Evolutionary conservation across 108 stramenopile species (phyloP).

Genomic region (Cafeteria roenbergensis): DNA sequence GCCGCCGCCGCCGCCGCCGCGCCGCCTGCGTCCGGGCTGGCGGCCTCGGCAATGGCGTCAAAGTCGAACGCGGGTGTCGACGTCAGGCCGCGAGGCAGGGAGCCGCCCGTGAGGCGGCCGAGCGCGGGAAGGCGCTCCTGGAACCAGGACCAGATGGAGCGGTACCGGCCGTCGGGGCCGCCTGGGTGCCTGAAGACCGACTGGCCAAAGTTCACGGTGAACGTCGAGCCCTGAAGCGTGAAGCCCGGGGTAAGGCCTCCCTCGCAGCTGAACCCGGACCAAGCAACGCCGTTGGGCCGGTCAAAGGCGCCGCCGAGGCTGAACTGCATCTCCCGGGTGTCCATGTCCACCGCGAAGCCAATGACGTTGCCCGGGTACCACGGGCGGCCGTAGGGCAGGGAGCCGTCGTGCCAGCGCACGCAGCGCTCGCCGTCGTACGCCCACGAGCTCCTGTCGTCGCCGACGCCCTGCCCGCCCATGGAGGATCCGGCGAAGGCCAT

Average conservation of each 20-base stretch:
- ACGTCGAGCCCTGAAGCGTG: not conserved
- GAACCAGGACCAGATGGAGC: not conserved
- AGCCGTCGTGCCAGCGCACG: not conserved
- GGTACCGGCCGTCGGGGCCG: not conserved
- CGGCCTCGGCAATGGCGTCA: not conserved
- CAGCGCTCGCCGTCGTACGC: not conserved
- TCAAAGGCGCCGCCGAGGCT: not conserved
- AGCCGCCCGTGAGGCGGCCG: not conserved
- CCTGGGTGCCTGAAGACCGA: not conserved
- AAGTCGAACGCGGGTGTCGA: not conserved
- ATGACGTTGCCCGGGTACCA: not conserved
- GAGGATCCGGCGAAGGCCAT: not conserved
- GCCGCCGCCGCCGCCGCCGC: not conserved
- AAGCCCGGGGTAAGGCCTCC: not conserved
- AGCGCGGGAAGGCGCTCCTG: not conserved
- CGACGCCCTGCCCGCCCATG: not conserved
- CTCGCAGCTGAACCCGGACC: not conserved
- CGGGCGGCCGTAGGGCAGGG: not conserved
- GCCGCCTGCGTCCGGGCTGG: not conserved
- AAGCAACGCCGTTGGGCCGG: not conserved
- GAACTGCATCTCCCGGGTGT: not conserved
- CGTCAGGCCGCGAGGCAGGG: not conserved
- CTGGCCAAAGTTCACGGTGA: not conserved
- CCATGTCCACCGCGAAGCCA: not conserved
- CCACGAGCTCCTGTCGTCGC: not conserved